Conservation (phyloP, 2,329 filamentous ascomycete genomes). For the Clonostachys solani region DNA sequence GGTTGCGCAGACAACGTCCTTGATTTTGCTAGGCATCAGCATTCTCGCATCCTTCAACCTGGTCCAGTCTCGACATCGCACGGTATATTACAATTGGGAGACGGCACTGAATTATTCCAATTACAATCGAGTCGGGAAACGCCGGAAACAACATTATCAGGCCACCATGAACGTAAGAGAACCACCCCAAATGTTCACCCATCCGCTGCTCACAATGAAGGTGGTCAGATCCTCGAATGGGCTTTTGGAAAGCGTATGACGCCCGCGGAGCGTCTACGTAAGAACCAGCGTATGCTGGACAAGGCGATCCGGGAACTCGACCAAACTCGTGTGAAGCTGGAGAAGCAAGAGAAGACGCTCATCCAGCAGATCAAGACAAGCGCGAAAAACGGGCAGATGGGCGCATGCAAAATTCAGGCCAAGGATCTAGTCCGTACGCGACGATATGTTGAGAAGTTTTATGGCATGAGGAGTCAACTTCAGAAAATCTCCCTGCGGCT, state of each 20-base stretch:
- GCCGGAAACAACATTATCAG: background rate
- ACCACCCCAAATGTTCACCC: constrained; percentile 5
- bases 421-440: constrained; percentile 94
- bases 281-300: constrained; percentile 94
- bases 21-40: constrained; percentile 6
- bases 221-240: constrained; percentile 85
- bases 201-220: constrained; percentile 10
- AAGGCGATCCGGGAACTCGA: constrained; percentile 97
- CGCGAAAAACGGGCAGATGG: constrained; percentile 96
- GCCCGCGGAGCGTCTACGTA: constrained; percentile 83
- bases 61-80: background rate
- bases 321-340: constrained; percentile 88
- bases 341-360: constrained; percentile 98
- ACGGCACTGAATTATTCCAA: too few species aligned
- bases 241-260: constrained; percentile 99
- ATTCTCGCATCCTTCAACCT: background rate
- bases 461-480: constrained; percentile 93
- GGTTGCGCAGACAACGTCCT: background rate
- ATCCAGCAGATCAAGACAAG: constrained; percentile 96
- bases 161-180: constrained; percentile 52
- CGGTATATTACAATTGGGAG: too few species aligned
- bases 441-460: constrained; percentile 96
- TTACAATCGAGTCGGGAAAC: too few species aligned
- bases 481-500: constrained; percentile 94
- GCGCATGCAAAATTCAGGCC: constrained; percentile 96